These are phyloP conservation scores for Pleurotus cornucopiae DNA, from an alignment of 768 basidiomycete genomes.

Conservation along the genomic window DNA sequence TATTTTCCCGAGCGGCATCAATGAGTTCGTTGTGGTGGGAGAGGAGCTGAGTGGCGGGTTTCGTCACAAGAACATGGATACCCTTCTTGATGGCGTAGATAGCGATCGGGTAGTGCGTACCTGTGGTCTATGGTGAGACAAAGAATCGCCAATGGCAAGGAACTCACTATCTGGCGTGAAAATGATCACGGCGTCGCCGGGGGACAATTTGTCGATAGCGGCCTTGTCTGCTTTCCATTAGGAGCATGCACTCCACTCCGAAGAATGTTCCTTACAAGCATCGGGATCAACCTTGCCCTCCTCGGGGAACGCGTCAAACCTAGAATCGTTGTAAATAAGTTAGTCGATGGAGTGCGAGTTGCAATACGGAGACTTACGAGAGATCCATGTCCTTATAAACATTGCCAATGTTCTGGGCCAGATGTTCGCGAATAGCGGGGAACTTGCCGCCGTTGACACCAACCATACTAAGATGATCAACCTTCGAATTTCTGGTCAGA, in stretches of 20 bases:
- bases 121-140: constrained; percentile 26
- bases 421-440: constrained; percentile 77
- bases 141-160: background rate
- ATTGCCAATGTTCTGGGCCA: constrained; percentile 75
- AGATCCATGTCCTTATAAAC: constrained; percentile 88
- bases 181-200: constrained; percentile 87
- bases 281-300: constrained; percentile 65
- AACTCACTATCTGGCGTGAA: constrained; percentile 86
- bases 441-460: constrained; percentile 88
- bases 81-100: constrained; percentile 82
- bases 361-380: constrained; percentile 41
- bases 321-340: constrained; percentile 20
- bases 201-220: constrained; percentile 72
- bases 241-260: background rate
- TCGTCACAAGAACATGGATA: constrained; percentile 88
- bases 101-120: constrained; percentile 82
- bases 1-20: constrained; percentile 70
- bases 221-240: constrained; percentile 56
- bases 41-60: constrained; percentile 86
- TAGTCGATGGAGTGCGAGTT: background rate
- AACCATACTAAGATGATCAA: constrained; percentile 78
- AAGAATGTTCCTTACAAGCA: constrained; percentile 57
- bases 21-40: constrained; percentile 79
- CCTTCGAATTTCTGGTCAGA: constrained; percentile 28
- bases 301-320: constrained; percentile 80